A percentile compares a stretch with the other conserved stretches of the same genome.
Evolutionary conservation across 805 yeast genomes (phyloP).

Genomic region (Wickerhamomyces canadensis): DNA sequence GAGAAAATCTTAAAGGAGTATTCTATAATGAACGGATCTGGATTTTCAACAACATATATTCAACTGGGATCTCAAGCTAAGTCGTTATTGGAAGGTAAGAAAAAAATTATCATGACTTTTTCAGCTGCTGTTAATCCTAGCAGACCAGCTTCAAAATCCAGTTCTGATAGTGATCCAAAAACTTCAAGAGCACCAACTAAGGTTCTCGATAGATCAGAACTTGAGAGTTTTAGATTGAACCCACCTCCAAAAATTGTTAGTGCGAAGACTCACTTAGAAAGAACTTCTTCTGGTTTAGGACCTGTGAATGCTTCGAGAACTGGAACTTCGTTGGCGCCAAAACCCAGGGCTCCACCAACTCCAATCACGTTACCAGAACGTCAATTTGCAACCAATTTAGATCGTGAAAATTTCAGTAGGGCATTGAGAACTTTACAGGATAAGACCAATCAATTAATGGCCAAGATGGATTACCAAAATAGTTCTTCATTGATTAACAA

Average conservation of each 20-base stretch:
- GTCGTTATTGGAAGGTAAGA: constrained; percentile 37
- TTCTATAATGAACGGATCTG: constrained; percentile 64
- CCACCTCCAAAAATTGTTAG: constrained; percentile 20
- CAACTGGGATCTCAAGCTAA: constrained; percentile 53
- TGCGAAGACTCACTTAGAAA: constrained; percentile 19
- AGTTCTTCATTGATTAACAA: constrained; percentile 33
- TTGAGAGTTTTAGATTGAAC: constrained; percentile 16
- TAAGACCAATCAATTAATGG: constrained; percentile 37
- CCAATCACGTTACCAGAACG: constrained; percentile 19
- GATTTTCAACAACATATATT: constrained; percentile 77
- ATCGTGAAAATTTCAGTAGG: constrained; percentile 11
- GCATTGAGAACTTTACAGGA: constrained; percentile 29
- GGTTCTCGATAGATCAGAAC: constrained; percentile 6
- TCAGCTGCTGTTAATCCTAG: constrained; percentile 8
- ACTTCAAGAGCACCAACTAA: constrained; percentile 1
- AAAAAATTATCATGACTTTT: constrained; percentile 49
- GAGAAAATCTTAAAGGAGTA: constrained; percentile 65
- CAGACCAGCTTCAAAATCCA: constrained; percentile 3
- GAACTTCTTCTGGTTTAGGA: constrained; percentile 17
- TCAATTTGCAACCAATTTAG: constrained; percentile 18
- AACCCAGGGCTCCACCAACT: constrained; percentile 1
- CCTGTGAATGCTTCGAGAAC: constrained; percentile 7
- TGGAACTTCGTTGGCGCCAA: constrained; percentile 6
- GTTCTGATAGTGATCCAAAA: constrained; percentile 1
- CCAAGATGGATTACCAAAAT: constrained; percentile 30